Percentiles rank a stretch among this genome's conserved stretches.
These are phyloP conservation scores for Paxillus involutus DNA, from an alignment of 768 basidiomycete species.

Conservation along the genomic window DNA sequence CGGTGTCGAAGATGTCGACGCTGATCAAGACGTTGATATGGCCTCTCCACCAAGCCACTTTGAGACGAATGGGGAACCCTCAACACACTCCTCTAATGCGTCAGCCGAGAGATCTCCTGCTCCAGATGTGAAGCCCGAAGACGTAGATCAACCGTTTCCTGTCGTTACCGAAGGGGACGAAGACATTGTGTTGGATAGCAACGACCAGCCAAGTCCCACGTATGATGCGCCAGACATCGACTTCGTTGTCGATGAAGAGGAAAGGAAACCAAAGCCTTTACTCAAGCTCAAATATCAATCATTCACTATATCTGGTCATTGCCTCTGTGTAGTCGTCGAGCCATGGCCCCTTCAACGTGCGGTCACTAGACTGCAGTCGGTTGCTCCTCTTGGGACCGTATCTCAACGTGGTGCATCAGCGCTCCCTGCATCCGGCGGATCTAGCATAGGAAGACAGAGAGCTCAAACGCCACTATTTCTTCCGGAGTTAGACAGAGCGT, in stretches of 20 bases:
- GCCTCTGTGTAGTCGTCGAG: slow-evolving; percentile 81
- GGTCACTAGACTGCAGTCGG: slow-evolving; percentile 31
- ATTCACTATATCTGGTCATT: slow-evolving; percentile 68
- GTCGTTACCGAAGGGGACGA: neutral
- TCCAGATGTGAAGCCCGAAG: neutral
- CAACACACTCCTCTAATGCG: neutral
- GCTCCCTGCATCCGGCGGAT: slow-evolving; percentile 14
- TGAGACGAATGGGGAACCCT: neutral
- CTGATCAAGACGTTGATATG: slow-evolving; percentile 17
- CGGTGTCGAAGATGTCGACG: slow-evolving; percentile 3
- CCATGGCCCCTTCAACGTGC: slow-evolving; percentile 64
- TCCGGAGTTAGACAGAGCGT: slow-evolving; percentile 54
- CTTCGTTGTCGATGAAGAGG: slow-evolving; percentile 55
- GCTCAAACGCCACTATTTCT: slow-evolving; percentile 71
- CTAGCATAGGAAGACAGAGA: slow-evolving; percentile 28
- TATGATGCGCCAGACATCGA: slow-evolving; percentile 28
- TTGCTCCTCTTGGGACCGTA: slow-evolving; percentile 30
- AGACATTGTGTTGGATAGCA: neutral
- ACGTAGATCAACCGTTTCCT: neutral
- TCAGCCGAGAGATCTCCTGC: slow-evolving; percentile 1
- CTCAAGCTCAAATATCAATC: slow-evolving; percentile 68
- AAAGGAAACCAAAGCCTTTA: slow-evolving; percentile 69
- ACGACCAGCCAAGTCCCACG: neutral
- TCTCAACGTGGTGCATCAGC: slow-evolving; percentile 24
- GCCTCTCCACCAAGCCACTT: neutral